A percentile compares a stretch with the other conserved stretches of the same genome.
Conservation (phyloP, 2,329 filamentous ascomycete genomes). For the Ophiostoma piceae region DNA sequence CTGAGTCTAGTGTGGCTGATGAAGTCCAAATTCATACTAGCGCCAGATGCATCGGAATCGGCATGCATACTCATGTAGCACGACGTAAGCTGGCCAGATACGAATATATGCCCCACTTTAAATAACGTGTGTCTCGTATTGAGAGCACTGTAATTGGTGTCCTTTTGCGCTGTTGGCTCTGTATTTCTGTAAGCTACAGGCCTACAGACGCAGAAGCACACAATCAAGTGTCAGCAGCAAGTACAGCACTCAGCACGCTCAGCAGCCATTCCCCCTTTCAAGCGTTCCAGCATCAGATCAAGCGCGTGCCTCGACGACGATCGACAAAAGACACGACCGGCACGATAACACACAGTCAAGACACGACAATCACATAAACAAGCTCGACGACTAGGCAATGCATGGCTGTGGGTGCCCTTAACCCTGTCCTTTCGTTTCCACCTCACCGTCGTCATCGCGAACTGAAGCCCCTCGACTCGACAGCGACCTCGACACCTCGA, state of each 20-base stretch:
- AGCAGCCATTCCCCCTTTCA: not conserved
- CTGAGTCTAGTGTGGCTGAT: not conserved
- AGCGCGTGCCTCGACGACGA: not conserved
- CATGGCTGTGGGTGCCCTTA: slow-evolving; percentile 17
- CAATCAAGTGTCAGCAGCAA: not conserved
- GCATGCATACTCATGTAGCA: not conserved
- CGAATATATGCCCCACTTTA: not conserved
- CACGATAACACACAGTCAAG: not conserved
- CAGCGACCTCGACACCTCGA: not conserved
- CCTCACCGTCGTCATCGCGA: not conserved
- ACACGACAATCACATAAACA: not conserved
- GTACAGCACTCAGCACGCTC: not conserved
- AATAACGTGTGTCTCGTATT: slow-evolving; percentile 2
- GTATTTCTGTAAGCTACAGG: not conserved
- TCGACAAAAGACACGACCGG: slow-evolving; percentile 9
- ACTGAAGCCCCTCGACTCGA: not conserved
- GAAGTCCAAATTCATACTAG: not conserved
- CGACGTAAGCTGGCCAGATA: slow-evolving; percentile 6
- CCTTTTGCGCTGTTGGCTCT: not conserved
- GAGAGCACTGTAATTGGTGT: not conserved
- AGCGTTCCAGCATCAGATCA: not conserved
- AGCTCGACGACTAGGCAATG: slow-evolving; percentile 19
- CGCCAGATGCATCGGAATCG: slow-evolving; percentile 8
- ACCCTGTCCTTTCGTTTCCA: slow-evolving; percentile 23
- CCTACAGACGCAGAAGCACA: not conserved